Evolutionary conservation across 306 rosid species (phyloP).

Genomic region (Castanopsis chinensis): DNA sequence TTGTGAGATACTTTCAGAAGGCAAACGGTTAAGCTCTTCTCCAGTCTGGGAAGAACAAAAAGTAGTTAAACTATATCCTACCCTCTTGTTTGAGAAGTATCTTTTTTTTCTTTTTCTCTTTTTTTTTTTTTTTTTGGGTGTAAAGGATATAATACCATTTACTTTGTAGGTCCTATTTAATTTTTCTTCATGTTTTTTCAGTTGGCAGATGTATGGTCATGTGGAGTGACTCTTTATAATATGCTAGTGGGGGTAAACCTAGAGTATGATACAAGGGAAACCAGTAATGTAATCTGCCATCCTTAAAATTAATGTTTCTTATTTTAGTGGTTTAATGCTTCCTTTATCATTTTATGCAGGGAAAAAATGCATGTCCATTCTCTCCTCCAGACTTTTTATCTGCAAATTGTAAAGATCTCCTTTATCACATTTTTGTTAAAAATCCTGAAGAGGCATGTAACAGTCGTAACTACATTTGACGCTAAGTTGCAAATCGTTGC

Average conservation of each 20-base stretch:
- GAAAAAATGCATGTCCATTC: slow-evolving; percentile 76
- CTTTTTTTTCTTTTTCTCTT: background rate
- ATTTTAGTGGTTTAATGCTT: slow-evolving; percentile 15
- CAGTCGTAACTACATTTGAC: too few species aligned
- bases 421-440: too few species aligned
- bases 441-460: too few species aligned
- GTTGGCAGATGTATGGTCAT: slow-evolving; percentile 91
- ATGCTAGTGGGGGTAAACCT: slow-evolving; percentile 93
- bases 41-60: slow-evolving; percentile 4
- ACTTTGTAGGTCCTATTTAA: background rate
- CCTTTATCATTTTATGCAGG: slow-evolving; percentile 37
- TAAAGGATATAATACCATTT: background rate
- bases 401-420: too few species aligned
- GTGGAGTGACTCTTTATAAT: slow-evolving; percentile 85
- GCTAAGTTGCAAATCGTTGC: too few species aligned
- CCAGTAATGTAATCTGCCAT: slow-evolving; percentile 53
- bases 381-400: too few species aligned
- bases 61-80: background rate
- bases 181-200: slow-evolving; percentile 28
- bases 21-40: slow-evolving; percentile 1
- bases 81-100: slow-evolving; percentile 16
- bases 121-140: background rate
- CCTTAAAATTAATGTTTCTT: slow-evolving; percentile 6
- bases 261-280: slow-evolving; percentile 82
- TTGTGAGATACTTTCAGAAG: background rate